Percentiles rank a stretch among this genome's conserved stretches.
phyloP scores from a whole-genome alignment of 106 monocot genomes.

The Dendrobium huoshanense region DNA sequence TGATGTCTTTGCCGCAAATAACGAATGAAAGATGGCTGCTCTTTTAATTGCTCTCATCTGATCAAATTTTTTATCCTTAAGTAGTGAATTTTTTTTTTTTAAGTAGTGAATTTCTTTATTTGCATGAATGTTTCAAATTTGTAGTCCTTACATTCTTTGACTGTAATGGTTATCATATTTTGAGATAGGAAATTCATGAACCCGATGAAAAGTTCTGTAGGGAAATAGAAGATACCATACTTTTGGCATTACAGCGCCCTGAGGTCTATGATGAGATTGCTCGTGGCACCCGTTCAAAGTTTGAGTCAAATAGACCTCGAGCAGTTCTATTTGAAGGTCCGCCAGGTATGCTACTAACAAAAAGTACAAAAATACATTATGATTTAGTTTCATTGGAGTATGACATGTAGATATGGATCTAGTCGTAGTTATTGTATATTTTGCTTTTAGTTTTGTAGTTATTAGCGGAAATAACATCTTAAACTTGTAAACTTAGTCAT shows the following conservation, averaged over 20 bases:
- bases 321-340: conserved; percentile 98
- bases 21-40: not conserved
- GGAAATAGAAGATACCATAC: conserved; percentile 89
- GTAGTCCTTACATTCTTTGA: not conserved
- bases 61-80: not conserved
- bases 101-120: not conserved
- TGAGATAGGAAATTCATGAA: not conserved
- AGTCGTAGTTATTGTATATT: not conserved
- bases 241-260: conserved; percentile 74
- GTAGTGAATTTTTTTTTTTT: not conserved
- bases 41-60: not conserved
- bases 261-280: conserved; percentile 96
- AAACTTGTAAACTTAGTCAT: not conserved
- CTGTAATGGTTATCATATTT: not conserved
- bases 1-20: not conserved
- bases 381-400: not conserved
- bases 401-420: not conserved
- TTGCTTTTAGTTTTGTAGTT: not conserved
- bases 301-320: conserved; percentile 87
- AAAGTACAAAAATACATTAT: not conserved
- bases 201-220: conserved; percentile 21
- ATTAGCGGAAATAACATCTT: not conserved
- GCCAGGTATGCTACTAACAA: conserved; percentile 46
- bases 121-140: not conserved
- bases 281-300: conserved; percentile 75